Base-by-base conservation (phyloP, 768 basidiomycete species). In the Russula sp. region DNA sequence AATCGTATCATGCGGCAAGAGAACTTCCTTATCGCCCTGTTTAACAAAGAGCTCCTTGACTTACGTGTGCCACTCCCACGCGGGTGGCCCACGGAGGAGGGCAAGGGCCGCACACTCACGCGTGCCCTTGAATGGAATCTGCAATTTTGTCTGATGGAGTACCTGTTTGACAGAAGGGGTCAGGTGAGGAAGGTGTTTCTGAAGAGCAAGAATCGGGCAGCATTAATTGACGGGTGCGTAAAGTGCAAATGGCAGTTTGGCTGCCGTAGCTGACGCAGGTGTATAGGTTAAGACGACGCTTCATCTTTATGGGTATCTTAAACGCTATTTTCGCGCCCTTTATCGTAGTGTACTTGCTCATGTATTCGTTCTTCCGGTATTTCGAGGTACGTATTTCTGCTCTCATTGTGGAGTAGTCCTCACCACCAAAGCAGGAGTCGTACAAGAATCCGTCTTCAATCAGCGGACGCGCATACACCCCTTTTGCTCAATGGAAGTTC, bases 311-410 rank as follows among this genome's bases (percentile, higher is more conserved):
- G 91, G 97, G 94, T 13, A 85, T 97, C 57, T 73, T 99, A 59
- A 99, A 99, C 68, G 94, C 92, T 2, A 84, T 94, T 10, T 96
- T 98, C 68, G 92, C 91, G 1, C 97, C 97, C 0, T 96, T 98
- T 76, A 98, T 99, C 70, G 91, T 98, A 37, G 77, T 95, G 18
- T 99, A 99, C 74, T 84, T 98, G 48, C 75, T 98, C 45, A 91
- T 98, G 86, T 99, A 97, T 73, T 98, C 94, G 0, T 99, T 99
- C 81, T 99, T 99, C 80, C 90, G 96, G 4, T 99, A 99, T 73
- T 99, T 99, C 65, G 97, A 99, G 81, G 97, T 94, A 53, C 56
- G 85, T 73, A 8, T 32, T 35, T 45, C 18, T 27, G 47, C n/a
- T 20, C 27, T 55, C 31, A 31, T 55, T 4, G 13, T 22, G 20